These are phyloP conservation scores for Hansenula sp. DNA, from an alignment of 1,139 yeast species.

Conservation along the genomic window DNA sequence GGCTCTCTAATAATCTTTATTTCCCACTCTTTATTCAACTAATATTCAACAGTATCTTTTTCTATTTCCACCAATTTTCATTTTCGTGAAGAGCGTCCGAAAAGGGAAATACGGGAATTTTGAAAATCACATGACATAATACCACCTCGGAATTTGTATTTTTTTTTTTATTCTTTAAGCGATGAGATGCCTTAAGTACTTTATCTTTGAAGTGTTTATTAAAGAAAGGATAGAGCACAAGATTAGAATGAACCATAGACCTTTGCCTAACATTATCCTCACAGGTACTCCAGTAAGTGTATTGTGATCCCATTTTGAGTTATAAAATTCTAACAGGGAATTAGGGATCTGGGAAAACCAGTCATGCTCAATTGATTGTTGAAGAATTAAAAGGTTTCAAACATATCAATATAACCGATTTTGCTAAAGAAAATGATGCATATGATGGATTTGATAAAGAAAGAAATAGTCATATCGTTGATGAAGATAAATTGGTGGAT, in stretches of 20 bases:
- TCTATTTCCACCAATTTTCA: background rate
- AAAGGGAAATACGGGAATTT: background rate
- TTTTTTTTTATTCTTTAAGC: background rate
- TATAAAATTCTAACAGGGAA: background rate
- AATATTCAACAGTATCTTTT: too few relatives aligned
- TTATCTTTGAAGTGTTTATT: background rate
- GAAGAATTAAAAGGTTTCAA: conserved; percentile 44
- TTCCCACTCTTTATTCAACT: too few relatives aligned
- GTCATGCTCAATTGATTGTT: conserved; percentile 67
- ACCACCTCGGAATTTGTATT: background rate
- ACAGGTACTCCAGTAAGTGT: conserved; percentile 82
- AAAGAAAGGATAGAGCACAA: too few relatives aligned
- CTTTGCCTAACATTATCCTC: conserved; percentile 73
- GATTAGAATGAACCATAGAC: conserved; percentile 29
- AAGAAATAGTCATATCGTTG: conserved; percentile 83
- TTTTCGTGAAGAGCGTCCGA: background rate
- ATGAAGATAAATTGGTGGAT: conserved; percentile 85
- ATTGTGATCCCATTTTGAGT: too few relatives aligned
- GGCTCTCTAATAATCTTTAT: too few relatives aligned
- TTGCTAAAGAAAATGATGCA: conserved; percentile 74
- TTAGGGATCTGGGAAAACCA: conserved; percentile 87
- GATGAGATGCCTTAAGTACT: conserved; percentile 4
- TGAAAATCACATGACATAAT: background rate
- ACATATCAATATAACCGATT: conserved; percentile 71
- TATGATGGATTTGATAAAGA: conserved; percentile 83